Evolutionary conservation across 345 rosid species (phyloP), one percentile per base, ranked within the genome.

Genomic region (Ceriops tagal): DNA sequence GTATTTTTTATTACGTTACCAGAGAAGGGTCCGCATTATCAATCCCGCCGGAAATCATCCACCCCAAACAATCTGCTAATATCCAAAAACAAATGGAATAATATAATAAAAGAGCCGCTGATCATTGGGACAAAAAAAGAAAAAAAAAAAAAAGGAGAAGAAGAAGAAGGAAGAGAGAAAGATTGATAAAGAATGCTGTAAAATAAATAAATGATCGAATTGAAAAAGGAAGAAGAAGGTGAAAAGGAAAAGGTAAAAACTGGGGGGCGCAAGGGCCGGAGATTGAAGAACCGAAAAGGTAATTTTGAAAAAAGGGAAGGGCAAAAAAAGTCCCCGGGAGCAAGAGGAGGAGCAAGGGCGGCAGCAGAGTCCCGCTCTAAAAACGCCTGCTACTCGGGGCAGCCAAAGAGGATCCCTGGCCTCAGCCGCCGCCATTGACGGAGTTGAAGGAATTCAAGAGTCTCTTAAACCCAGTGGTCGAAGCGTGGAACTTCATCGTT

Each of bases 271-370:
- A 90, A 52, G 77, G 70, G 55, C 92, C 57, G 31, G 96, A 32
- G 95, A 92, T 80, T 90, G 91, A 67, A 88, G 98, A 32, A 83
- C 86, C 74, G 88, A 71, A 68, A 92, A 86, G 64, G 98, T 92
- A 71, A 83, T 62, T 75, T 91, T 80, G 64, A 92, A 81, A 67
- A 92, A 92, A 26, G 84, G 72, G 51, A 88, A 88, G 32, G 95
- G 92, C 65, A 87, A 79, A 28, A 81, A 46, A 62, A 89, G 76
- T 22, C 86, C 86, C 90, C 67, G 87, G 85, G 35, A 86, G 66
- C 56, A 39, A 39, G 18, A 13, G 18, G 49, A 43, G 49, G 16
- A 92, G 77, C 73, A 79, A 78, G 65, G 73, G 82, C 78, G 81
- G 83, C 75, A 87, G 67, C 64, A 85, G 46, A 49, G 88, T 62